phyloP scores from a whole-genome alignment of 2,329 filamentous ascomycete species.

The Metarhizium album region DNA sequence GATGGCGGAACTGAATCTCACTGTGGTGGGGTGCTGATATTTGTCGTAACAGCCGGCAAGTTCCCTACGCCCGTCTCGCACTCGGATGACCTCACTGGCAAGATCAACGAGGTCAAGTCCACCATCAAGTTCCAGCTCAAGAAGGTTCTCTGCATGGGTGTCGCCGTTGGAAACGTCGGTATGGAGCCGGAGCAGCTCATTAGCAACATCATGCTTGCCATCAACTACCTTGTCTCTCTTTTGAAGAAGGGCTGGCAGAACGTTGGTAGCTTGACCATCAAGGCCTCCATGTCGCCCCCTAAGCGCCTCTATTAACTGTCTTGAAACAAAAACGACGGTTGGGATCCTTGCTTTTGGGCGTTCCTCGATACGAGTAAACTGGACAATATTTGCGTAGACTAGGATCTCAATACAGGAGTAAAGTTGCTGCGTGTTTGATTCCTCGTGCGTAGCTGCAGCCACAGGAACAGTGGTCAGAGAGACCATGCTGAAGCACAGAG shows the following conservation, averaged over 20 bases:
- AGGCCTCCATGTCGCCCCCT: slow-evolving; percentile 98
- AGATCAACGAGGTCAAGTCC: slow-evolving; percentile 99
- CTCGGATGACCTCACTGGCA: slow-evolving; percentile 82
- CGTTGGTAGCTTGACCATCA: slow-evolving; percentile 98
- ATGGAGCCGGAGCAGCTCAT: slow-evolving; percentile 96
- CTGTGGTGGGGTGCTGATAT: background rate
- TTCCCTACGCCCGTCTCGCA: slow-evolving; percentile 98
- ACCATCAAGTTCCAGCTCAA: slow-evolving; percentile 99
- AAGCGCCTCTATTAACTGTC: slow-evolving; percentile 83
- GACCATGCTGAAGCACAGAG: background rate
- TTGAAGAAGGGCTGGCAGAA: slow-evolving; percentile 99
- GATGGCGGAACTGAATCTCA: slow-evolving; percentile 6
- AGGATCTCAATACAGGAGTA: slow-evolving; percentile 6
- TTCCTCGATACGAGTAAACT: background rate
- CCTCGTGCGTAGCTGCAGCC: background rate
- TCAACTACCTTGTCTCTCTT: slow-evolving; percentile 99
- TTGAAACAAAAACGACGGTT: slow-evolving; percentile 2
- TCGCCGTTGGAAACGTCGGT: slow-evolving; percentile 95
- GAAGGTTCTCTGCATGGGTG: slow-evolving; percentile 99
- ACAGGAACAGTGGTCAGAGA: too few species aligned
- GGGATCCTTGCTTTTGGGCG: slow-evolving; percentile 9
- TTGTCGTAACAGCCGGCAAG: slow-evolving; percentile 66
- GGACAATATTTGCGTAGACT: slow-evolving; percentile 5
- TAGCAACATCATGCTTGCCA: slow-evolving; percentile 98
- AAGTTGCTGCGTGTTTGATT: background rate